Evolutionary conservation across 768 basidiomycete genomes (phyloP), one percentile per base, ranked within the genome.

Genomic region (Lactifluus hygrophoroides): DNA sequence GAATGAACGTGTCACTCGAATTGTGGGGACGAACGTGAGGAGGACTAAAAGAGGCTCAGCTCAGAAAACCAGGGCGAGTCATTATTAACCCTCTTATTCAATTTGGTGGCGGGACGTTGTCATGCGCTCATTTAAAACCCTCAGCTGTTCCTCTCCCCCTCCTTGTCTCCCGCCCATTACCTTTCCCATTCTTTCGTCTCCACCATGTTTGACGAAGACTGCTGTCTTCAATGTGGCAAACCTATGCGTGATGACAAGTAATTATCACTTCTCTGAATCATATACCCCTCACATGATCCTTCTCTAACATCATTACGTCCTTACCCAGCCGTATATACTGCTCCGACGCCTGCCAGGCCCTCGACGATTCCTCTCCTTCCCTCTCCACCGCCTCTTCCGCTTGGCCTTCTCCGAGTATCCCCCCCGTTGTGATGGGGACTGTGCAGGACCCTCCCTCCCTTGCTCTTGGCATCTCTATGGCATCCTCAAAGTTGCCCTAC

Each of bases 181-280:
- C 23, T 11, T 44, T 7, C 32, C 3, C 35, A 17, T 17, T 35
- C 40, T 27, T 16, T 45, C 16, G 21, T 21, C 28, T 32, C 7
- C 37, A n/a, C 44, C 30, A 69, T 69, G 68, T 69, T 69, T 42
- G 55, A 64, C 38, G 68, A 68, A 46, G 66, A 67, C 55, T 65
- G 65, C 65, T 69, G 68, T 53, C 59, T 69, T 28, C 63, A 59
- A 30, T 69, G 68, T 46, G 68, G 68, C 51, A 66, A 62, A 44
- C 66, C 63, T 30, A 57, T 60, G 37, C 57, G 52, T 45, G 25
- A 35, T 13, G 65, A 56, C 53, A 63, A 58, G 64, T 64, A 56
- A 52, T 42, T 56, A 47, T 42, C 55, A 2, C 43, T 53, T n/a
- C 47, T 48, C 49, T 56, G 54, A 60, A 27, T 50, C 30, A 8